A percentile compares a stretch with the other conserved stretches of the same genome.
Conservation (phyloP, 176 grass and related monocot species). For the Guadua angustifolia region DNA sequence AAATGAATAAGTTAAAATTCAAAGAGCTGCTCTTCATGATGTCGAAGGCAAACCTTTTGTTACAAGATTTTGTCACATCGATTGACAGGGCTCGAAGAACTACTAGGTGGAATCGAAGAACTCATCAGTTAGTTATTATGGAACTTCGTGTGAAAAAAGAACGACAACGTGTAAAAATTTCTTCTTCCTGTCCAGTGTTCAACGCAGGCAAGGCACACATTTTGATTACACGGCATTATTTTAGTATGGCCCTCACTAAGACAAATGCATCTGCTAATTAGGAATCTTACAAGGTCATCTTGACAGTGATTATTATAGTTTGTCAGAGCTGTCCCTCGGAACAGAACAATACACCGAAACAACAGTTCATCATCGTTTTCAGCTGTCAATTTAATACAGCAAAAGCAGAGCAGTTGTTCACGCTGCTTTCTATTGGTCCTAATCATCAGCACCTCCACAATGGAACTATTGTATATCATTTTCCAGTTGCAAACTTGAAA, state of each 20-base stretch:
- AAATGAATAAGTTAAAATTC: too few species aligned
- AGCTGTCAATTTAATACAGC: constrained; percentile 20
- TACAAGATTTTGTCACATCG: not conserved
- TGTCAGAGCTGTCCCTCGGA: constrained; percentile 44
- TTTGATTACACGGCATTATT: not conserved
- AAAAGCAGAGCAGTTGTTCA: not conserved
- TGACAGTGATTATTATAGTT: constrained; percentile 42
- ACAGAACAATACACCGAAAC: constrained; percentile 19
- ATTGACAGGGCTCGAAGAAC: not conserved
- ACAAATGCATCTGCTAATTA: constrained; percentile 22
- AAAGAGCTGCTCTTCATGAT: too few species aligned
- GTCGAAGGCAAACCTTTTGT: not conserved
- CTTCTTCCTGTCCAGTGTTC: not conserved
- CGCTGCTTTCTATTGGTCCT: not conserved
- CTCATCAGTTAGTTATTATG: not conserved
- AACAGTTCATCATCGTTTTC: constrained; percentile 37
- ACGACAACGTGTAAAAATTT: not conserved
- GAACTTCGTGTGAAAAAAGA: not conserved
- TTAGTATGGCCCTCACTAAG: not conserved
- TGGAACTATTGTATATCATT: not conserved
- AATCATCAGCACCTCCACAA: not conserved
- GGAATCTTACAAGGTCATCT: constrained; percentile 47
- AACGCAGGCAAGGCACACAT: not conserved
- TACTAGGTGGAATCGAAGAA: not conserved
- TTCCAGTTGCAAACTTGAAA: constrained; percentile 20